A percentile compares a stretch with the other conserved stretches of the same genome.
Evolutionary conservation across 129 eudicot species (phyloP).

Genomic region (Logfia minima): DNA sequence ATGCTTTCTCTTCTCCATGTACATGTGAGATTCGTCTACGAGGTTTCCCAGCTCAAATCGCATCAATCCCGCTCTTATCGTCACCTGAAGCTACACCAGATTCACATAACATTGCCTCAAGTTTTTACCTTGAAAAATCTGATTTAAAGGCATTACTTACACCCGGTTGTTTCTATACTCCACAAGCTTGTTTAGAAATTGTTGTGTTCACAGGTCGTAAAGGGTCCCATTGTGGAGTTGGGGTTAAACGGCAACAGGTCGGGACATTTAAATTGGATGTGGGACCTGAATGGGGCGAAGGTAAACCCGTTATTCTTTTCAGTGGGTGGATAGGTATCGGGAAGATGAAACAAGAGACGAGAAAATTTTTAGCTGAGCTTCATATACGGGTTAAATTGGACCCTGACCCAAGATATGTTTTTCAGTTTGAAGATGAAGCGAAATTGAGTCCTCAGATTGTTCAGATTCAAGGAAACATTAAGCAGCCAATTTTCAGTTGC

Average conservation of each 20-base stretch:
- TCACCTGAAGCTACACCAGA: slow-evolving; percentile 75
- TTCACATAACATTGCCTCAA: slow-evolving; percentile 61
- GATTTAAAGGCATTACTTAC: slow-evolving; percentile 63
- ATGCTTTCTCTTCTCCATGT: slow-evolving; percentile 52
- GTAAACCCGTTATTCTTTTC: slow-evolving; percentile 71
- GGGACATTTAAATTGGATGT: slow-evolving; percentile 75
- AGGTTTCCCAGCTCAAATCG: slow-evolving; percentile 79
- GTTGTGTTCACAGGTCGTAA: slow-evolving; percentile 69
- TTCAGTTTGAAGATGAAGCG: slow-evolving; percentile 81
- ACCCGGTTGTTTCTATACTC: slow-evolving; percentile 73
- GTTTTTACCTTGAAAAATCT: slow-evolving; percentile 84
- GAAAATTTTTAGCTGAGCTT: slow-evolving; percentile 73
- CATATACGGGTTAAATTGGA: slow-evolving; percentile 74
- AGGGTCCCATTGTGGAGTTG: slow-evolving; percentile 79
- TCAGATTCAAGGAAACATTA: slow-evolving; percentile 80
- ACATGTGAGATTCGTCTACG: slow-evolving; percentile 85
- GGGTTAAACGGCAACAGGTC: slow-evolving; percentile 66
- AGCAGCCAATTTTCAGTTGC: slow-evolving; percentile 94
- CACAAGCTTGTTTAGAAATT: slow-evolving; percentile 72
- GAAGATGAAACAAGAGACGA: slow-evolving; percentile 57
- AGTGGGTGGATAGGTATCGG: slow-evolving; percentile 90
- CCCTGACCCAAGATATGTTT: slow-evolving; percentile 94
- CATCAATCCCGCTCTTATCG: slow-evolving; percentile 64
- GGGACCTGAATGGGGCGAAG: slow-evolving; percentile 80
- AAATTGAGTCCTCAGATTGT: slow-evolving; percentile 86